phyloP scores from a whole-genome alignment of 2,329 filamentous ascomycete species.

The Endocalyx cinctus region DNA sequence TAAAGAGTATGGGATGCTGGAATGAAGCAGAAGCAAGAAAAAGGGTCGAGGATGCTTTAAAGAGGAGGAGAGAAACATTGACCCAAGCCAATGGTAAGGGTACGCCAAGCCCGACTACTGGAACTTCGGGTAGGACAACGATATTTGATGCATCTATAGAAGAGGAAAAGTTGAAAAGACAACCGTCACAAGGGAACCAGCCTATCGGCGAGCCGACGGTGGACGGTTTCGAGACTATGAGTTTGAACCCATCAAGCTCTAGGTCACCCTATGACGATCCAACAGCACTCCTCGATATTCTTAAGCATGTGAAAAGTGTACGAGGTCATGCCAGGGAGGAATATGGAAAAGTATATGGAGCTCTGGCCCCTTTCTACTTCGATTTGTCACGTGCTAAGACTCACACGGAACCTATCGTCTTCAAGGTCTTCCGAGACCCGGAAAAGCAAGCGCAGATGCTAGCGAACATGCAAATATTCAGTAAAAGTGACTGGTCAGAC shows the following conservation, averaged over 20 bases:
- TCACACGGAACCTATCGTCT: slow-evolving; percentile 77
- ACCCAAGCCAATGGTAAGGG: slow-evolving; percentile 23
- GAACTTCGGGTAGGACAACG: slow-evolving; percentile 44
- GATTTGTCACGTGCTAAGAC: slow-evolving; percentile 70
- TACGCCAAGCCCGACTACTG: slow-evolving; percentile 13
- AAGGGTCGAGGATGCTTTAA: slow-evolving; percentile 69
- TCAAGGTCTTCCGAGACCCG: slow-evolving; percentile 81
- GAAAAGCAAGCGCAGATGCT: slow-evolving; percentile 89
- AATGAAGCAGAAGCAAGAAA: slow-evolving; percentile 80
- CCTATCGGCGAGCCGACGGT: slow-evolving; percentile 21
- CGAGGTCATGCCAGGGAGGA: slow-evolving; percentile 82
- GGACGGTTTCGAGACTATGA: slow-evolving; percentile 79
- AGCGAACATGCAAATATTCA: slow-evolving; percentile 72
- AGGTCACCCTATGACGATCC: slow-evolving; percentile 52
- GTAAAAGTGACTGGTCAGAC: slow-evolving; percentile 72
- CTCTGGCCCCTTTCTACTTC: slow-evolving; percentile 81
- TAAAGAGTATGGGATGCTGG: slow-evolving; percentile 89
- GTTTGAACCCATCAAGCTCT: slow-evolving; percentile 41
- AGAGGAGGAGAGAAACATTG: slow-evolving; percentile 53
- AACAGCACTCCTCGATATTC: slow-evolving; percentile 60
- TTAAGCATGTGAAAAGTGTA: slow-evolving; percentile 70
- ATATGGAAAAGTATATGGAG: slow-evolving; percentile 86
- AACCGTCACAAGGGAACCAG: slow-evolving; percentile 29
- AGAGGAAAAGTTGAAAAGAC: slow-evolving; percentile 50
- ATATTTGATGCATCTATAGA: slow-evolving; percentile 71